Conservation (phyloP, 495 filamentous ascomycete genomes). For the Terfezia claveryi region DNA sequence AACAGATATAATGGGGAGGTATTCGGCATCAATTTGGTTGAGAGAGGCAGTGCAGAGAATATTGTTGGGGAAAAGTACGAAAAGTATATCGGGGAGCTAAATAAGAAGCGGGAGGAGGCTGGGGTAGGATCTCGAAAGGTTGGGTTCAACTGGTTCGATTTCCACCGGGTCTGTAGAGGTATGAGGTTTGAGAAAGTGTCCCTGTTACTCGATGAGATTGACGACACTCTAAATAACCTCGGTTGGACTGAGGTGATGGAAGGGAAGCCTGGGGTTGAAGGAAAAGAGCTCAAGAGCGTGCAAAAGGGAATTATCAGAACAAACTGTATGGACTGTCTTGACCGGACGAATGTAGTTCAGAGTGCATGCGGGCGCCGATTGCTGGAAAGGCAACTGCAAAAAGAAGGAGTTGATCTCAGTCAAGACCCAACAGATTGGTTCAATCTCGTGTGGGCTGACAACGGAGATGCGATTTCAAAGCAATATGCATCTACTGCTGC, state of each 20-base stretch:
- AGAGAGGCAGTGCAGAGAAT: slow-evolving; percentile 60
- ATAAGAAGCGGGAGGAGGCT: slow-evolving; percentile 35
- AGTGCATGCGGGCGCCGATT: slow-evolving; percentile 59
- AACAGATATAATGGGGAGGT: slow-evolving; percentile 44
- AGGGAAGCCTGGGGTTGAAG: slow-evolving; percentile 22
- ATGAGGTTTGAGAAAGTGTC: slow-evolving; percentile 95
- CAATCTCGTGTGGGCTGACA: slow-evolving; percentile 88
- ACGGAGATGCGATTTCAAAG: slow-evolving; percentile 52
- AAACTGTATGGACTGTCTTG: slow-evolving; percentile 96
- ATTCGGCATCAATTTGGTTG: slow-evolving; percentile 65
- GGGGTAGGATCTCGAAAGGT: slow-evolving; percentile 23
- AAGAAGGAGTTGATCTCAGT: slow-evolving; percentile 50
- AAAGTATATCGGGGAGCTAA: slow-evolving; percentile 36
- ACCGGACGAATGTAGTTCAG: slow-evolving; percentile 83
- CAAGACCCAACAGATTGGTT: slow-evolving; percentile 69
- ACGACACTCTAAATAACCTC: slow-evolving; percentile 35
- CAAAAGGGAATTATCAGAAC: slow-evolving; percentile 65
- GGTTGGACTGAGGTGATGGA: slow-evolving; percentile 35
- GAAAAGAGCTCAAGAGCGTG: slow-evolving; percentile 11
- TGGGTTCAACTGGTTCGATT: slow-evolving; percentile 87
- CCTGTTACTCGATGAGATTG: slow-evolving; percentile 47
- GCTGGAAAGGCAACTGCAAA: slow-evolving; percentile 50
- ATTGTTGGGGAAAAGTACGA: slow-evolving; percentile 60
- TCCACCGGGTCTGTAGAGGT: slow-evolving; percentile 69
- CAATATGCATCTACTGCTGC: slow-evolving; percentile 77